Conservation (phyloP, 1,284 basidiomycete genomes). For the Malassezia arunalokei region DNA sequence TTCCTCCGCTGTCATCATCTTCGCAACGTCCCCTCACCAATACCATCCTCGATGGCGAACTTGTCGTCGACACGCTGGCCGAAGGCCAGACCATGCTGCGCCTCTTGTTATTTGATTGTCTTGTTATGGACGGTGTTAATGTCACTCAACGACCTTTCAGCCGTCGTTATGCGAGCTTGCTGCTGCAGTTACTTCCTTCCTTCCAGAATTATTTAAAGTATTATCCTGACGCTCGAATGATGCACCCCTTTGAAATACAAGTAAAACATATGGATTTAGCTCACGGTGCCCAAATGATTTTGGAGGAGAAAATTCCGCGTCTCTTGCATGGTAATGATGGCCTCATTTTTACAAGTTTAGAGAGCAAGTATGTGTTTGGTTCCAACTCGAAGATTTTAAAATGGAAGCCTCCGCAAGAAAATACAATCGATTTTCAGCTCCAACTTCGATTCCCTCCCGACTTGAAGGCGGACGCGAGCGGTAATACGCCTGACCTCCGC, state of each 20-base stretch:
- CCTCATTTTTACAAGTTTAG: constrained; percentile 87
- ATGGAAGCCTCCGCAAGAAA: constrained; percentile 97
- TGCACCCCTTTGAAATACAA: constrained; percentile 66
- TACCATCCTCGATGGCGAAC: constrained; percentile 83
- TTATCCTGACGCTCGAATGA: constrained; percentile 53
- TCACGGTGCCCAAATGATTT: constrained; percentile 74
- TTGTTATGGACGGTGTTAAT: constrained; percentile 73
- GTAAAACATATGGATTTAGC: constrained; percentile 82
- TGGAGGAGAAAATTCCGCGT: constrained; percentile 69
- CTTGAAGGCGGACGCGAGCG: constrained; percentile 29
- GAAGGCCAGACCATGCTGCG: constrained; percentile 58
- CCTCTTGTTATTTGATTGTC: constrained; percentile 81
- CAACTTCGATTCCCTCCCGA: constrained; percentile 75
- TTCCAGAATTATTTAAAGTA: constrained; percentile 61
- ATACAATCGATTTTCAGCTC: constrained; percentile 94
- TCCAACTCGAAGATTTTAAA: constrained; percentile 81
- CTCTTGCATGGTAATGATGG: constrained; percentile 90
- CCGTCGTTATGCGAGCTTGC: constrained; percentile 76
- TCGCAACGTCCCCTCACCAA: constrained; percentile 50
- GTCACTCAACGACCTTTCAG: constrained; percentile 70
- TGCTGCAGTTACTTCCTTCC: constrained; percentile 70
- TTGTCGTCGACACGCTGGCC: constrained; percentile 72
- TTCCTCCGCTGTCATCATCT: constrained; percentile 52
- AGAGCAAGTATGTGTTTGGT: constrained; percentile 70
- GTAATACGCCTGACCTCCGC: constrained; percentile 57